These are phyloP conservation scores for Trichoderma atrobrunneum DNA, from an alignment of 2,329 filamentous ascomycete genomes.

Conservation along the genomic window DNA sequence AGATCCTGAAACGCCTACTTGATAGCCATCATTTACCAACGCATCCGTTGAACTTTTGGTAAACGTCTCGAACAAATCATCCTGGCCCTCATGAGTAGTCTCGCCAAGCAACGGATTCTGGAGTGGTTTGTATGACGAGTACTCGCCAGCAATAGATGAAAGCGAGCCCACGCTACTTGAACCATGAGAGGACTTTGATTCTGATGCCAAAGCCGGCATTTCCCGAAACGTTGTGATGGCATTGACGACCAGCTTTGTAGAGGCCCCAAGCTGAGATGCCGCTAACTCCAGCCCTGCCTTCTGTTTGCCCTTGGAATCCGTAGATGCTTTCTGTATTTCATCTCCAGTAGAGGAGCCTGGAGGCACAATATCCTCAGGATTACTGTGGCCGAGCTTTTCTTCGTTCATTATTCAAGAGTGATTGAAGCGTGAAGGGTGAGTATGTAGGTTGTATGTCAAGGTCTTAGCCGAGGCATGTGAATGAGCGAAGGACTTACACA, in stretches of 20 bases:
- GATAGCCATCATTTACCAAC: not conserved
- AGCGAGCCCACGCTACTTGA: not conserved
- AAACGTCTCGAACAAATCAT: not conserved
- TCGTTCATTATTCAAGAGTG: not conserved
- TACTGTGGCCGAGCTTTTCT: not conserved
- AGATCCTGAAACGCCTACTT: not conserved
- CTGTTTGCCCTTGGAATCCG: constrained; percentile 5
- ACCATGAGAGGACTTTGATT: not conserved
- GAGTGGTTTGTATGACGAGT: not conserved
- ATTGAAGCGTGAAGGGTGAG: not conserved
- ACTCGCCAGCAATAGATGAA: not conserved
- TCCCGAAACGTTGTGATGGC: not conserved
- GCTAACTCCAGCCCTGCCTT: not conserved
- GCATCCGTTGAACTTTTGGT: not conserved
- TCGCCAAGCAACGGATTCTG: not conserved
- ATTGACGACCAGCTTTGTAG: not conserved
- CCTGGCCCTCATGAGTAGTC: not conserved
- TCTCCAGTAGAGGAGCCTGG: not conserved
- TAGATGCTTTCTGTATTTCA: not conserved
- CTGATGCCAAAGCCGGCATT: not conserved
- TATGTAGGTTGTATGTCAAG: not conserved
- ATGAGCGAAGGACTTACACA: not conserved
- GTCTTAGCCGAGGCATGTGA: not conserved
- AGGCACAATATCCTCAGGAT: not conserved
- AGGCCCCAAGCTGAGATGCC: not conserved